Conservation (phyloP, 495 filamentous ascomycete species). For the Tetracladium setigerum region DNA sequence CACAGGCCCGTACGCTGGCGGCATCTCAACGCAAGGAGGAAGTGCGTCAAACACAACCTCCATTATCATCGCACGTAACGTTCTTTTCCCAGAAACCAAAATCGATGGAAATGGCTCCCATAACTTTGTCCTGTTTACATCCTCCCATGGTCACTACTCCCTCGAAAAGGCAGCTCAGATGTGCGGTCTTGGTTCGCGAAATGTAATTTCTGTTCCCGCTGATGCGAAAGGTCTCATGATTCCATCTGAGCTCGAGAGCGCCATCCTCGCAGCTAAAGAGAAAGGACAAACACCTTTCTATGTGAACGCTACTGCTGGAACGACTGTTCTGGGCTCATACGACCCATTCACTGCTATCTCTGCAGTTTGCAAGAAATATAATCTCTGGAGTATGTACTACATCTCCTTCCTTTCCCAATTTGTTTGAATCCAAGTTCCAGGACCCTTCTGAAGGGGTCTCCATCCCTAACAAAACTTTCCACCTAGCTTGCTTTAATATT, state of each 20-base stretch:
- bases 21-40: constrained; percentile 82
- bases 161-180: constrained; percentile 90
- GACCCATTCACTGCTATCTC: constrained; percentile 72
- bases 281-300: constrained; percentile 80
- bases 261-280: constrained; percentile 47
- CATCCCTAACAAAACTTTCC: too few species aligned
- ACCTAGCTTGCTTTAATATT: too few species aligned
- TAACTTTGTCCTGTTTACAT: constrained; percentile 80
- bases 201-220: constrained; percentile 68
- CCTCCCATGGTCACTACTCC: constrained; percentile 83
- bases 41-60: constrained; percentile 80
- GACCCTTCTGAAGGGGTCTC: too few species aligned
- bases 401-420: too few species aligned
- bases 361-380: constrained; percentile 59
- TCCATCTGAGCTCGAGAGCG: constrained; percentile 50
- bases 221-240: constrained; percentile 67
- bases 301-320: constrained; percentile 92
- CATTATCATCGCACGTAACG: constrained; percentile 84
- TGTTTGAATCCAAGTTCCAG: too few species aligned
- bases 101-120: constrained; percentile 54
- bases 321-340: constrained; percentile 86
- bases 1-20: constrained; percentile 64
- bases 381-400: constrained; percentile 49
- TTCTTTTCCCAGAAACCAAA: constrained; percentile 70
- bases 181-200: constrained; percentile 68